These are phyloP conservation scores for Cadophora gregata DNA, from an alignment of 2,329 filamentous ascomycete species.

Conservation along the genomic window DNA sequence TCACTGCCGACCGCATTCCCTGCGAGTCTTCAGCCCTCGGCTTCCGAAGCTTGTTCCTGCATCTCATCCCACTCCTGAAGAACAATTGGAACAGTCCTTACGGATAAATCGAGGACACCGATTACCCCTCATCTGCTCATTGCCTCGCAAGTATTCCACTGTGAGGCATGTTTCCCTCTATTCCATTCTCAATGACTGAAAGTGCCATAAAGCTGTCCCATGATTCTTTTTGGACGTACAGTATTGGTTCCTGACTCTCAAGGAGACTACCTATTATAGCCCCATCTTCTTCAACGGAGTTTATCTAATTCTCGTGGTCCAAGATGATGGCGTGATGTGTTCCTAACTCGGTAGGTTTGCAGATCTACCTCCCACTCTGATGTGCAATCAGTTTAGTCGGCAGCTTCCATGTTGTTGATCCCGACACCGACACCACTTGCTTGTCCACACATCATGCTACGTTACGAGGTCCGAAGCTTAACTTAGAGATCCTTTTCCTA, in stretches of 20 bases:
- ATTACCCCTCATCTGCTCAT: not conserved
- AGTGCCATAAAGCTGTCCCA: too few relatives aligned
- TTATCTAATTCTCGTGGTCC: too few relatives aligned
- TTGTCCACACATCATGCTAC: conserved; percentile 8
- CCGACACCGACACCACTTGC: conserved; percentile 1
- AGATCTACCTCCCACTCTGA: not conserved
- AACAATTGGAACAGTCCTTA: not conserved
- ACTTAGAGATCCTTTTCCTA: not conserved
- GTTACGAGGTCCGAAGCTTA: not conserved
- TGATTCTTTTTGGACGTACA: too few relatives aligned
- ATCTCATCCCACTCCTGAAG: conserved; percentile 12
- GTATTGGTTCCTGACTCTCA: too few relatives aligned
- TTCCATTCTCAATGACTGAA: too few relatives aligned
- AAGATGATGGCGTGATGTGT: too few relatives aligned
- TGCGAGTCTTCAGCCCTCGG: not conserved
- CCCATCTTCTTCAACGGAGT: too few relatives aligned
- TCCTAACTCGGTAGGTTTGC: not conserved
- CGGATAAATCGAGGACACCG: not conserved
- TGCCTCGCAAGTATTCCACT: too few relatives aligned
- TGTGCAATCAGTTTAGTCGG: too few relatives aligned
- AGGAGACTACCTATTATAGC: too few relatives aligned
- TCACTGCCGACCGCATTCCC: not conserved
- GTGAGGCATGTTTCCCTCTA: too few relatives aligned
- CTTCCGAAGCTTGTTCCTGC: conserved; percentile 8
- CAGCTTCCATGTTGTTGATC: conserved; percentile 4